These are phyloP conservation scores for Suhomyces emberorum DNA, from an alignment of 805 yeast genomes.

Conservation along the genomic window DNA sequence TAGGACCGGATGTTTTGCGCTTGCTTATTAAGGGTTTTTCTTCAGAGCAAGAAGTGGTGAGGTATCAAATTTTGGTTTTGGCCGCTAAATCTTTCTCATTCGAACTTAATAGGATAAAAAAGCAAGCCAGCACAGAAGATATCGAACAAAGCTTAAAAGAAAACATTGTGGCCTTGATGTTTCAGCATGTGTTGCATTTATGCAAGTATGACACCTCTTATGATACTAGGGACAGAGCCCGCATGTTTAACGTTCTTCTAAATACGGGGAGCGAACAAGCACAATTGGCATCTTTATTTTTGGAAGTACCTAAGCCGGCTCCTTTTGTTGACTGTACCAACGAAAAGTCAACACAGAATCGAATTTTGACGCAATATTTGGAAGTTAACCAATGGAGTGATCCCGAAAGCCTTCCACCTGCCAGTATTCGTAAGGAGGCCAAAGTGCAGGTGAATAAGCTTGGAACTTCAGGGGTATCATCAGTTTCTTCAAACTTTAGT, in stretches of 20 bases:
- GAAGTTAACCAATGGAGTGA: slow-evolving; percentile 47
- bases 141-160: slow-evolving; percentile 7
- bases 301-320: slow-evolving; percentile 75
- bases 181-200: slow-evolving; percentile 57
- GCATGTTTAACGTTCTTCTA: slow-evolving; percentile 65
- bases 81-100: slow-evolving; percentile 69
- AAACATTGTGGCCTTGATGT: slow-evolving; percentile 44
- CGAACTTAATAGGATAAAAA: slow-evolving; percentile 44
- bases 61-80: slow-evolving; percentile 67
- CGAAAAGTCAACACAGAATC: slow-evolving; percentile 1
- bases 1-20: slow-evolving; percentile 78
- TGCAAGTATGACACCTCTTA: slow-evolving; percentile 70
- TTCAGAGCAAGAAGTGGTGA: slow-evolving; percentile 52
- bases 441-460: slow-evolving; percentile 10
- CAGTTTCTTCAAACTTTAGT: slow-evolving; percentile 4
- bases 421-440: slow-evolving; percentile 29
- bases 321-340: slow-evolving; percentile 33
- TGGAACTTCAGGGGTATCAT: slow-evolving; percentile 10
- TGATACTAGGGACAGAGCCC: slow-evolving; percentile 82
- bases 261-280: slow-evolving; percentile 39
- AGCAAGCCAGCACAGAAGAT: slow-evolving; percentile 10
- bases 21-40: slow-evolving; percentile 51
- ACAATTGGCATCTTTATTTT: slow-evolving; percentile 63
- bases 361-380: slow-evolving; percentile 15
- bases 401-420: slow-evolving; percentile 24